phyloP scores from a whole-genome alignment of 2,329 filamentous ascomycete genomes.

The Cytospora mali region DNA sequence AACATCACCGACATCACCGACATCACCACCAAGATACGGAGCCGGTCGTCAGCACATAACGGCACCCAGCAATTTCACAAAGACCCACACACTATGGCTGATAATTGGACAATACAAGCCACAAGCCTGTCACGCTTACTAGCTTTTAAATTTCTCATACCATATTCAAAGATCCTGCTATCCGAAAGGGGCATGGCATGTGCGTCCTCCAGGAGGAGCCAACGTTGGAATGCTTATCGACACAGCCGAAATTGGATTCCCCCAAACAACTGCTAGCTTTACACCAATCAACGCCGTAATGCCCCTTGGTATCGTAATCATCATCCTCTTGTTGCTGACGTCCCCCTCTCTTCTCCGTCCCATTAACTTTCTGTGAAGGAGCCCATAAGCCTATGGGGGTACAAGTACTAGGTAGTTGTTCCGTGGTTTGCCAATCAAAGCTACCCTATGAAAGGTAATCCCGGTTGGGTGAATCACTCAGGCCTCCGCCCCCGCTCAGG shows the following conservation, averaged over 20 bases:
- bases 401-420: no score
- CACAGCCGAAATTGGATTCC: background rate
- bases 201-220: background rate
- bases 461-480: no score
- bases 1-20: no score
- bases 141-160: background rate
- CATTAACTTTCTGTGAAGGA: no score
- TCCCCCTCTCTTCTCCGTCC: no score
- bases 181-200: no score
- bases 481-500: slow-evolving; percentile 10
- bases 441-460: no score
- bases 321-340: no score
- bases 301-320: no score
- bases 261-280: background rate
- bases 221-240: background rate
- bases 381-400: no score
- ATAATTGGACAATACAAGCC: slow-evolving; percentile 3
- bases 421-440: no score
- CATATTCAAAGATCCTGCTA: background rate
- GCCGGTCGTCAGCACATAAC: background rate
- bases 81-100: background rate
- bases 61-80: background rate
- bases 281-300: no score
- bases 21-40: background rate
- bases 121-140: slow-evolving; percentile 3